These are phyloP conservation scores for Leishmania lainsoni DNA, from an alignment of 208 protist species.

Conservation along the genomic window DNA sequence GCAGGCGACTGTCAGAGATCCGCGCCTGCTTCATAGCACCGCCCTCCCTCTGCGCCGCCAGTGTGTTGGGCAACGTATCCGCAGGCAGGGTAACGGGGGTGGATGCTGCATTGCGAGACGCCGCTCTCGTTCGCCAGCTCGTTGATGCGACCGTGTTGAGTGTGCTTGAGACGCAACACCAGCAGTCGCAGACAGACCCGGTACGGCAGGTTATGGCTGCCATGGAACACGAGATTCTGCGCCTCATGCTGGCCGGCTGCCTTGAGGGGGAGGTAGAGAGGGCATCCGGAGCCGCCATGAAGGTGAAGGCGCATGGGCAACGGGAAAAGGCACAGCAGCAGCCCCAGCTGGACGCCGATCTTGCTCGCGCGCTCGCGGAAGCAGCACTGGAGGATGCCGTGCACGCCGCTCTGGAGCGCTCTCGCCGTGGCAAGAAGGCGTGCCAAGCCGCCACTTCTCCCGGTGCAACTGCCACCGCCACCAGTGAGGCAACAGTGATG, in stretches of 20 bases:
- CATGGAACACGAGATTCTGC: constrained; percentile 28
- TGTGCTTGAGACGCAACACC: constrained; percentile 9
- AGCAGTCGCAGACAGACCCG: constrained; percentile 4
- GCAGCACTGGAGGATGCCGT: constrained; percentile 14
- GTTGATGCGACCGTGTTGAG: constrained; percentile 17
- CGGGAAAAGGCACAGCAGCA: background rate
- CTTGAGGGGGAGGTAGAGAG: background rate
- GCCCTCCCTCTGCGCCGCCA: background rate
- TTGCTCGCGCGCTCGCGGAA: constrained; percentile 19
- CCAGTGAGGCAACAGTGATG: background rate
- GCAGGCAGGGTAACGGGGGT: constrained; percentile 6
- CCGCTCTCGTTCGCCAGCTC: constrained; percentile 1
- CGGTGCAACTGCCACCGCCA: background rate
- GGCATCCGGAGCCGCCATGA: background rate
- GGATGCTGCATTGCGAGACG: background rate
- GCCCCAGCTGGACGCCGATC: background rate
- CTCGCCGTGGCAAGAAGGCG: background rate
- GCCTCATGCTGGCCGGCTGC: constrained; percentile 4
- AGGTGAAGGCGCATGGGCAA: background rate
- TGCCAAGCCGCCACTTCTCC: background rate
- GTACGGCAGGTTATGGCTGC: constrained; percentile 17
- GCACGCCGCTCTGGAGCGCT: background rate
- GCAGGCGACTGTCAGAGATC: constrained; percentile 45
- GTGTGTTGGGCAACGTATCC: background rate
- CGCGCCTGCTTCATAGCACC: constrained; percentile 23